Evolutionary conservation across 495 filamentous ascomycete genomes (phyloP).

Genomic region (Paragyromitra xinjiangensis): DNA sequence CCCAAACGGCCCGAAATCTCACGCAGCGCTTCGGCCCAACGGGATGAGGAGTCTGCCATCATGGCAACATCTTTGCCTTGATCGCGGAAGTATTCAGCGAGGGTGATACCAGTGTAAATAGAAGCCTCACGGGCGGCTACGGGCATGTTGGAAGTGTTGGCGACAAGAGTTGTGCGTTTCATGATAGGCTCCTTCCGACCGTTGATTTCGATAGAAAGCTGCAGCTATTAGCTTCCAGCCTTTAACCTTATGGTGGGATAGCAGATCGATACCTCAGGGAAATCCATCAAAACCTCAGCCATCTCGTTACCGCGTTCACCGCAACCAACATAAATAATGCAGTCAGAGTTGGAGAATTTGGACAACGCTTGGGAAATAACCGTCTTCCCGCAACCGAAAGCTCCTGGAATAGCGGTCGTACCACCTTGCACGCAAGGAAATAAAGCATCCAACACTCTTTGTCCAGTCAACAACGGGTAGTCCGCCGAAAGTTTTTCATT

Average conservation of each 20-base stretch:
- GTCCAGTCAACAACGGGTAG: constrained; percentile 91
- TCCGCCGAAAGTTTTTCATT: constrained; percentile 89
- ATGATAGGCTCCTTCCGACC: constrained; percentile 98
- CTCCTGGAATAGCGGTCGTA: constrained; percentile 96
- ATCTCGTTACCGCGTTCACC: constrained; percentile 99
- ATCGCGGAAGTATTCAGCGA: constrained; percentile 98
- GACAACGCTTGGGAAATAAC: constrained; percentile 98
- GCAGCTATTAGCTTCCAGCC: constrained; percentile 33
- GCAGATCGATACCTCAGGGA: constrained; percentile 73
- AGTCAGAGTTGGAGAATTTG: constrained; percentile 99
- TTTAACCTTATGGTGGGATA: not conserved
- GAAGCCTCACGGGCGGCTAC: constrained; percentile 98
- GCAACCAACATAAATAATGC: constrained; percentile 98
- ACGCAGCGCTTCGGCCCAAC: constrained; percentile 98
- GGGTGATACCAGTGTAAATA: constrained; percentile 98
- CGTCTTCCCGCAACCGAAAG: constrained; percentile 99
- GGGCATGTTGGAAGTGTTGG: constrained; percentile 99
- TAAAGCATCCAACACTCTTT: constrained; percentile 95
- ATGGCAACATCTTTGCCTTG: constrained; percentile 98
- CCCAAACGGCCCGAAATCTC: constrained; percentile 98
- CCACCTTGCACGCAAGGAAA: constrained; percentile 97
- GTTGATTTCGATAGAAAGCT: constrained; percentile 87
- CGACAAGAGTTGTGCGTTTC: constrained; percentile 98
- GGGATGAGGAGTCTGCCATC: constrained; percentile 99
- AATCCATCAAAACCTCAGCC: constrained; percentile 99